A percentile compares a stretch with the other conserved stretches of the same genome.
Evolutionary conservation across 2,329 filamentous ascomycete genomes (phyloP).

Genomic region (Ceratocystis ficicola): DNA sequence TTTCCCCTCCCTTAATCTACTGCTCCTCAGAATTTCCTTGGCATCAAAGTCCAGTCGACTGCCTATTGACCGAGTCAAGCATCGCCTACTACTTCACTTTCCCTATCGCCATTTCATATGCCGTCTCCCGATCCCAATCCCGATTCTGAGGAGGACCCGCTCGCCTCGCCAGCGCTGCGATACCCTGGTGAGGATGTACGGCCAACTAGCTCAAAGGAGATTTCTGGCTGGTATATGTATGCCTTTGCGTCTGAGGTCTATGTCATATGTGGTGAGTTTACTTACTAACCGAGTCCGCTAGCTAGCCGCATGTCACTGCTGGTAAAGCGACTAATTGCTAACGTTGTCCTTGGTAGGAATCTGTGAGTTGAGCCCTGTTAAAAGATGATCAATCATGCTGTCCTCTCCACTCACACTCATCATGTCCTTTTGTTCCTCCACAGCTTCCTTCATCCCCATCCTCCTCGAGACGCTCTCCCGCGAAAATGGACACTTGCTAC

Average conservation of each 20-base stretch:
- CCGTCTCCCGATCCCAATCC: background rate
- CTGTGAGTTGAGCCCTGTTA: conserved; percentile 26
- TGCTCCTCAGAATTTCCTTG: too few relatives aligned
- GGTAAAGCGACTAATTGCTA: conserved; percentile 10
- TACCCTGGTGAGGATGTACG: conserved; percentile 79
- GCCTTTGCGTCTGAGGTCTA: conserved; percentile 95
- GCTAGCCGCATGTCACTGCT: background rate
- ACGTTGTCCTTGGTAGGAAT: conserved; percentile 24
- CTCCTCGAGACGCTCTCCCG: conserved; percentile 85
- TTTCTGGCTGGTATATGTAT: conserved; percentile 91
- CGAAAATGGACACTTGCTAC: conserved; percentile 77
- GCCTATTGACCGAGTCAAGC: too few relatives aligned
- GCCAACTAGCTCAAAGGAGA: conserved; percentile 76
- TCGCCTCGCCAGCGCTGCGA: conserved; percentile 30
- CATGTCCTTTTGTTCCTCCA: background rate
- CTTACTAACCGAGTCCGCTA: background rate
- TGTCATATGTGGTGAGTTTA: conserved; percentile 65
- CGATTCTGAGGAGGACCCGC: conserved; percentile 4
- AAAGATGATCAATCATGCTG: conserved; percentile 15
- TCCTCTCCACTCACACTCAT: background rate
- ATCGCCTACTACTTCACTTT: background rate
- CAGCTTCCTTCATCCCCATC: conserved; percentile 90
- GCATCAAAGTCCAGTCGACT: too few relatives aligned
- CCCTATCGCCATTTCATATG: background rate
- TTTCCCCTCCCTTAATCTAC: too few relatives aligned